These are phyloP conservation scores for Fusarium euwallaceae DNA, from an alignment of 2,329 filamentous ascomycete genomes.

Conservation along the genomic window DNA sequence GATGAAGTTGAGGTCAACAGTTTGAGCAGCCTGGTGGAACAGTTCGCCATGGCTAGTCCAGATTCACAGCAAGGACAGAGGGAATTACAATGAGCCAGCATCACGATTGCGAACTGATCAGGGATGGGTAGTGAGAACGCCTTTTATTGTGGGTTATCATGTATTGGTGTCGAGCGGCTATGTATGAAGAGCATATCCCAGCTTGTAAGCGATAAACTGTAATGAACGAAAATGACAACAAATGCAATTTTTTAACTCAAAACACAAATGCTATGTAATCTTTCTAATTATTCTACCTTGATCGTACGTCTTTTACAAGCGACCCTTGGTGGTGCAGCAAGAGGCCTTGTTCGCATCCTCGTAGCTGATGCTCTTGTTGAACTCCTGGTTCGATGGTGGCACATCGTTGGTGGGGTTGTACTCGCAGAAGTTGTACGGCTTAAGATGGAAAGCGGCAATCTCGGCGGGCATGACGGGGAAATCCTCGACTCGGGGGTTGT, in stretches of 20 bases:
- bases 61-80: background rate
- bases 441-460: constrained; percentile 60
- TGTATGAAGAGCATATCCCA: background rate
- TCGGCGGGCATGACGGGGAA: constrained; percentile 77
- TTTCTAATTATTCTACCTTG: background rate
- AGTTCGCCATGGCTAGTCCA: background rate
- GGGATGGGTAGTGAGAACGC: background rate
- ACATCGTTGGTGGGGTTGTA: constrained; percentile 62
- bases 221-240: background rate
- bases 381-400: constrained; percentile 9
- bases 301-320: background rate
- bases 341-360: constrained; percentile 11
- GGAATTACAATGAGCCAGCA: background rate
- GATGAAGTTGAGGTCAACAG: background rate
- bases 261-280: background rate
- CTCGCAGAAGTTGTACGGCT: constrained; percentile 64
- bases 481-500: constrained; percentile 67
- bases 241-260: background rate
- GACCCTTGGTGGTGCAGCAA: background rate
- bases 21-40: background rate
- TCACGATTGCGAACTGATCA: background rate
- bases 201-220: background rate
- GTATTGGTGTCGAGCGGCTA: background rate
- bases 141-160: background rate
- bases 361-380: constrained; percentile 22